Base-by-base conservation (phyloP, 1,284 basidiomycete species). In the Apiotrichum montevideense region DNA sequence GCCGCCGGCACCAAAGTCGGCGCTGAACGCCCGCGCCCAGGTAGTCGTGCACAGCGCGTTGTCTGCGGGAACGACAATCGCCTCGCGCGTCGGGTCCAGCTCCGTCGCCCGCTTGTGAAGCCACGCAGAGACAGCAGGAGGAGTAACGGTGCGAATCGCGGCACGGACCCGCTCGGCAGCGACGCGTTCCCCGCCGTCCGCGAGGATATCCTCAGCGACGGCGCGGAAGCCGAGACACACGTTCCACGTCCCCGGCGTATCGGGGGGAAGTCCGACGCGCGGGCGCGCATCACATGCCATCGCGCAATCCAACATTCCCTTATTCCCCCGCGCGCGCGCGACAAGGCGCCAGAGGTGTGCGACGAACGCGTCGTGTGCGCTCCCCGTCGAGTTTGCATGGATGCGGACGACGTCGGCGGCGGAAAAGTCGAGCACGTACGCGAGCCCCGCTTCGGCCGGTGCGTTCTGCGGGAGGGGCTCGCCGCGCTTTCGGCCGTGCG, bases 361-460 rank as follows among this genome's bases (percentile, higher is more conserved):
- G 9, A 77, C 71, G 32, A 81, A 69, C 1, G 79, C 75, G 63
- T 80, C 80, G n/a, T 80, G 71, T 51, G 73, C 72, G 57, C 76
- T 79, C 2, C 1, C 40, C 44, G 21, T 15, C 29, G 9, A 41
- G 13, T 6, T 32, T 3, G 49, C 46, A 34, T 47, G 76, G 49
- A 81, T 78, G 14, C 63, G 56, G 4, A 72, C 56, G 2, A 80
- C 57, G 53, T 80, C 77, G 1, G 57, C 52, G 0, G 71, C 58
- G 21, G 67, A 69, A 57, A 79, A 80, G 59, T 74, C 63, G 10
- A 80, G 14, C n/a, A 75, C 57, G 59, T 66, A 68, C 55, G 78
- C 72, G 15, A 58, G 59, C 40, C 75, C 68, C 4, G 75, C 73
- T 6, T 67, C 66, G 1, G 54, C 54, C 5, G 69, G 46, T 74